phyloP scores from a whole-genome alignment of 805 yeast genomes.

The Candida glaebosa region DNA sequence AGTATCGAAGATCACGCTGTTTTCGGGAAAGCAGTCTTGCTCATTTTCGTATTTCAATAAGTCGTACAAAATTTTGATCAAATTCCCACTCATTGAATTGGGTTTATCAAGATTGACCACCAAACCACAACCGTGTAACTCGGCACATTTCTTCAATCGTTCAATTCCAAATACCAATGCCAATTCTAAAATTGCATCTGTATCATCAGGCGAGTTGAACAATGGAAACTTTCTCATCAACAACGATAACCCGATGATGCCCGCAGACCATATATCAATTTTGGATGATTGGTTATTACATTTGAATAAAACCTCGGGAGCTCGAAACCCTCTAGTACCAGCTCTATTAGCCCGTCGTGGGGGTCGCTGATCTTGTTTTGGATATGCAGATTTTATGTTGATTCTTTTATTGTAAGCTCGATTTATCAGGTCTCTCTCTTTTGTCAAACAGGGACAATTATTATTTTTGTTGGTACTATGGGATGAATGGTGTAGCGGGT shows the following conservation, averaged over 20 bases:
- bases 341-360: slow-evolving; percentile 95
- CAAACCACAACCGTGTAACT: slow-evolving; percentile 82
- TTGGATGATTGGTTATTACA: slow-evolving; percentile 80
- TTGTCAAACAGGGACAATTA: slow-evolving; percentile 57
- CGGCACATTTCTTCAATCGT: slow-evolving; percentile 72
- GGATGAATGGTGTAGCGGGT: not conserved
- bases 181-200: slow-evolving; percentile 84
- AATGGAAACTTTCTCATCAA: slow-evolving; percentile 83
- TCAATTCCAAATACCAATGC: slow-evolving; percentile 76
- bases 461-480: slow-evolving; percentile 15
- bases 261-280: slow-evolving; percentile 91
- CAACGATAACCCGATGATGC: slow-evolving; percentile 78
- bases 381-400: slow-evolving; percentile 53
- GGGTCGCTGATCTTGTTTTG: slow-evolving; percentile 83
- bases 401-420: slow-evolving; percentile 20
- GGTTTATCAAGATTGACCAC: slow-evolving; percentile 42
- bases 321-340: slow-evolving; percentile 92
- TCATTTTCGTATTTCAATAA: slow-evolving; percentile 41
- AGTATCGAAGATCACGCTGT: slow-evolving; percentile 70
- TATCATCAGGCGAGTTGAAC: slow-evolving; percentile 90
- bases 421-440: slow-evolving; percentile 10
- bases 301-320: slow-evolving; percentile 87
- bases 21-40: slow-evolving; percentile 62
- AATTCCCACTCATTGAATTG: slow-evolving; percentile 25
- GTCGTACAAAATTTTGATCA: slow-evolving; percentile 26